A percentile compares a stretch with the other conserved stretches of the same genome.
These are phyloP conservation scores for Strigomonas galati DNA, from an alignment of 208 protist genomes.

Conservation along the genomic window DNA sequence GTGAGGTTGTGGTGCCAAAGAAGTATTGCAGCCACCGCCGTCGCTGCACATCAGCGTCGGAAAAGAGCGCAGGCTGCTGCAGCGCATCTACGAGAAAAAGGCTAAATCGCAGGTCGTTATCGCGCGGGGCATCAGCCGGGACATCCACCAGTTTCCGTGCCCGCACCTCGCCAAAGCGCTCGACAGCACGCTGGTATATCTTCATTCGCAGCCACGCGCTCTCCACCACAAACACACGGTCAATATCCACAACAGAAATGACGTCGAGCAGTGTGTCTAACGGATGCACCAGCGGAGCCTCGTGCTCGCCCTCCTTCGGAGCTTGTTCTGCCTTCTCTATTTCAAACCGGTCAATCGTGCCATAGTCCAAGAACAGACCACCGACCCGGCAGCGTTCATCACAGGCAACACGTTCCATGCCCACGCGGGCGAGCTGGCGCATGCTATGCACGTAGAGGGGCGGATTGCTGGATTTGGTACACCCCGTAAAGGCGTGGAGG, in stretches of 20 bases:
- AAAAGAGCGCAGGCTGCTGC: slow-evolving; percentile 15
- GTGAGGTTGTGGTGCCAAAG: slow-evolving; percentile 43
- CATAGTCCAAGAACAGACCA: slow-evolving; percentile 71
- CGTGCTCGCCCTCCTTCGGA: slow-evolving; percentile 7
- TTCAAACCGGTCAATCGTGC: slow-evolving; percentile 29
- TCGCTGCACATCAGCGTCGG: slow-evolving; percentile 12
- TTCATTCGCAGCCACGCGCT: slow-evolving; percentile 71
- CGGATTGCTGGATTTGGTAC: slow-evolving; percentile 19
- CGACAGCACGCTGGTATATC: slow-evolving; percentile 45
- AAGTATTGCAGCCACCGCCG: slow-evolving; percentile 73
- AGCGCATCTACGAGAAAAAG: slow-evolving; percentile 48
- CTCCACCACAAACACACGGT: slow-evolving; percentile 62
- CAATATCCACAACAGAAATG: slow-evolving; percentile 45
- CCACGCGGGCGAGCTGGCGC: slow-evolving; percentile 24
- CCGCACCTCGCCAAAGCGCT: slow-evolving; percentile 21
- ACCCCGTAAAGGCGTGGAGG: slow-evolving; percentile 35
- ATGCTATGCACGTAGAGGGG: slow-evolving; percentile 41
- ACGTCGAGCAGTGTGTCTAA: slow-evolving; percentile 55
- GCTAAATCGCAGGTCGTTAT: slow-evolving; percentile 27
- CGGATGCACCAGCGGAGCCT: slow-evolving; percentile 24
- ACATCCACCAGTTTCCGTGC: slow-evolving; percentile 16
- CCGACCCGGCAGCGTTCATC: slow-evolving; percentile 61
- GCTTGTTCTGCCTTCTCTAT: slow-evolving; percentile 31
- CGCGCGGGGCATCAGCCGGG: slow-evolving; percentile 25
- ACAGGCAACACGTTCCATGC: slow-evolving; percentile 45